Evolutionary conservation across 345 rosid genomes (phyloP).

Genomic region (Populus ilicifolia): DNA sequence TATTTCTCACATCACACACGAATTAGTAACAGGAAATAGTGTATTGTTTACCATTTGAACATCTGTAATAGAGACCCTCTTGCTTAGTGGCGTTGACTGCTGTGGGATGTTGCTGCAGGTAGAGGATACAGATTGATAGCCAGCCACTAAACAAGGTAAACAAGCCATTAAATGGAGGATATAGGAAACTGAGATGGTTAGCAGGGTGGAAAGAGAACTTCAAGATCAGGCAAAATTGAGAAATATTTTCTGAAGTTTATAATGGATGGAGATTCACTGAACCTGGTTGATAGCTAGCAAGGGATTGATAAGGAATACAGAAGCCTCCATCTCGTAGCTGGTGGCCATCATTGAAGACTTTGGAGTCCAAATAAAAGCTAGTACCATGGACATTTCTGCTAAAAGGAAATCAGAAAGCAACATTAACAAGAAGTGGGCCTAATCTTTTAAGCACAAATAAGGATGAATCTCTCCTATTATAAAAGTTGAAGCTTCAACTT

Average conservation of each 20-base stretch:
- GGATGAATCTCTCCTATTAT: neutral
- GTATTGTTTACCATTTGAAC: constrained; percentile 19
- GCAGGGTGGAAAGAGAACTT: neutral
- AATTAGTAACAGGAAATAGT: neutral
- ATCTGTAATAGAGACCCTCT: constrained; percentile 16
- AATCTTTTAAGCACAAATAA: neutral
- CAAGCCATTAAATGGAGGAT: too few species aligned
- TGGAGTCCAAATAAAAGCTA: constrained; percentile 32
- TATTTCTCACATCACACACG: neutral
- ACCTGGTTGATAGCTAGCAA: constrained; percentile 35
- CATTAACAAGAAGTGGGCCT: neutral
- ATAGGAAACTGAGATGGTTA: neutral
- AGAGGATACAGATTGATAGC: constrained; percentile 19
- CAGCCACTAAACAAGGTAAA: constrained; percentile 17
- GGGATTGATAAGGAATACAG: constrained; percentile 27
- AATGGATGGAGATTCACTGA: neutral
- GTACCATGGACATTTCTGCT: constrained; percentile 25
- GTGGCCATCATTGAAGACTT: constrained; percentile 14
- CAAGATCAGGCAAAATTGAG: neutral
- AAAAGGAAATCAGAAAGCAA: neutral
- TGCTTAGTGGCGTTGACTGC: constrained; percentile 9
- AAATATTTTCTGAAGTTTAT: neutral
- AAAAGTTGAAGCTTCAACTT: too few species aligned
- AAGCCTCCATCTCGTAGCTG: constrained; percentile 27
- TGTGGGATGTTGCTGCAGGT: constrained; percentile 17